Percentiles rank a stretch among this genome's conserved stretches.
Evolutionary conservation across 2,329 filamentous ascomycete genomes (phyloP).

Genomic region (Fonsecaea erecta): DNA sequence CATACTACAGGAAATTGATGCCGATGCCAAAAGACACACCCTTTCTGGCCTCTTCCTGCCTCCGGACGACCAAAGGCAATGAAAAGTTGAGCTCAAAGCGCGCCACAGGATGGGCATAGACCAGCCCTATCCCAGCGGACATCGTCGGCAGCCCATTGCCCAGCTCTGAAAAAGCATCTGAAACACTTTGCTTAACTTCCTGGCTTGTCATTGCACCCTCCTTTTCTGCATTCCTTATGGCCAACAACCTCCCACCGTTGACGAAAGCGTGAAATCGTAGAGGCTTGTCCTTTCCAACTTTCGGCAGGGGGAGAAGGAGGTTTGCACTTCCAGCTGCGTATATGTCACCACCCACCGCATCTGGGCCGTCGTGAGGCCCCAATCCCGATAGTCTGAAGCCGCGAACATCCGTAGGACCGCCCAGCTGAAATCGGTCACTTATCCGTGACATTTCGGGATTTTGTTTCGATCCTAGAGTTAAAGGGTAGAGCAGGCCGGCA

Average conservation of each 20-base stretch:
- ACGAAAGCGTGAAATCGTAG: conserved; percentile 87
- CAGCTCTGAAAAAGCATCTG: conserved; percentile 70
- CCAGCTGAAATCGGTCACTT: conserved; percentile 94
- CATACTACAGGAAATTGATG: conserved; percentile 81
- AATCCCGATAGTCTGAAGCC: conserved; percentile 90
- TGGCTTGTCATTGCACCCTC: conserved; percentile 54
- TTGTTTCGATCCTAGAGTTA: conserved; percentile 64
- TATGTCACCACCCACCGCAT: conserved; percentile 88
- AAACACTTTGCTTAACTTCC: conserved; percentile 51
- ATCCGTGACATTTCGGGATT: conserved; percentile 72
- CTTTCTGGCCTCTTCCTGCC: conserved; percentile 85
- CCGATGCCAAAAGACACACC: conserved; percentile 94
- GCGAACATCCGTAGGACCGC: conserved; percentile 90
- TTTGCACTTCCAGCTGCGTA: conserved; percentile 89
- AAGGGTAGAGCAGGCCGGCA: conserved; percentile 80
- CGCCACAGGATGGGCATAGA: conserved; percentile 92
- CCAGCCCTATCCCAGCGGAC: conserved; percentile 84
- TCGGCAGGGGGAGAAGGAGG: conserved; percentile 81
- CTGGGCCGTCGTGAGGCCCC: conserved; percentile 81
- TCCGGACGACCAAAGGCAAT: conserved; percentile 78
- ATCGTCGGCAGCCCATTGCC: conserved; percentile 78
- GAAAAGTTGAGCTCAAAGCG: conserved; percentile 96
- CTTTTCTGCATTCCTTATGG: conserved; percentile 65
- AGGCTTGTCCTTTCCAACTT: conserved; percentile 78
- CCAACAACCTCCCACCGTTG: conserved; percentile 84